Evolutionary conservation across 2,329 filamentous ascomycete species (phyloP), one percentile per base, ranked within the genome.

Genomic region (Furcasterigmium sp.): DNA sequence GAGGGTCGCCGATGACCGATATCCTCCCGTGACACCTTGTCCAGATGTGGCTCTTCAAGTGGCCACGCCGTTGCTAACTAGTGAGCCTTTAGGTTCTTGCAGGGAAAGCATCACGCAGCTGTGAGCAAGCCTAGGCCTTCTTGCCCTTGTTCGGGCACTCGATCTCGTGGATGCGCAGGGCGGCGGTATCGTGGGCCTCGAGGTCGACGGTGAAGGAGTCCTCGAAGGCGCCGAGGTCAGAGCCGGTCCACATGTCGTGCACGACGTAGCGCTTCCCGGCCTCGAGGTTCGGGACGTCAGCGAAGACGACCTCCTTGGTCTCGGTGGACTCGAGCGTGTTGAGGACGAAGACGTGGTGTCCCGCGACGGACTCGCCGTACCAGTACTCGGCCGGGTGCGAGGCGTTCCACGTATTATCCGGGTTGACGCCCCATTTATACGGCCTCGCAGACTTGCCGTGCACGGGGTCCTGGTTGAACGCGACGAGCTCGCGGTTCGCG

Each of bases 381-480:
- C 70, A 76, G 55, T 66, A 75, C 55, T 74, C 67, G 2, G 73
- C 71, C 4, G 72, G 73, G 43, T 68, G 57, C 0, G 63, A 65
- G 14, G 56, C 51, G 49, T 79, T 72, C 54, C 67, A 77, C 0
- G 72, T 73, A 53, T 65, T 69, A 50, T 75, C 67, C 0, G 64
- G 57, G 47, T 76, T 76, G 4, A 64, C 58, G 1, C 73, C 75
- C 69, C 68, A 72, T 43, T 67, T 66, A 52, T 67, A 70, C 0
- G 72, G 73, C 50, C 55, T 59, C 0, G 70, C 70, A 2, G 71
- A 60, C 3, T 51, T 56, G 2, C 70, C 72, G 15, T 63, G 50
- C 3, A 60, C 49, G 0, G 61, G 54, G 44, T 76, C 72, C 51
- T 77, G 73, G 51, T 72, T 70, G 55, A 75, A 65, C 2, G 52